Percentiles rank a stretch among this genome's conserved stretches.
Conservation (phyloP, 768 basidiomycete species). For the Mycena belliarum region DNA sequence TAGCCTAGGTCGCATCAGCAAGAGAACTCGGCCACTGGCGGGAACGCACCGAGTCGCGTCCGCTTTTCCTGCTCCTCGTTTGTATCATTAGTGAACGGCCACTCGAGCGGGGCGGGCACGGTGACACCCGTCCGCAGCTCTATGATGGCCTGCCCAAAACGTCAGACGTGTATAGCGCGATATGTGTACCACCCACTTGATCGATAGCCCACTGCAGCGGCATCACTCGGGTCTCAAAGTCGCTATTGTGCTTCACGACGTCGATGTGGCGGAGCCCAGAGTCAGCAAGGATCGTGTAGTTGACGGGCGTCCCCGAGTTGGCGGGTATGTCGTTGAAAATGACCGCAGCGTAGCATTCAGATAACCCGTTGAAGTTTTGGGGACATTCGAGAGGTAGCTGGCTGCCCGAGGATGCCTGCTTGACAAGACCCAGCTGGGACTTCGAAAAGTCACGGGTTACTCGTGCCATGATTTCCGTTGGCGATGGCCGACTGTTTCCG, state of each 20-base stretch:
- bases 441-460: slow-evolving; percentile 55
- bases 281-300: slow-evolving; percentile 74
- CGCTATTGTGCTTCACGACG: slow-evolving; percentile 63
- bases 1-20: slow-evolving; percentile 45
- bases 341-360: slow-evolving; percentile 70
- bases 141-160: slow-evolving; percentile 60
- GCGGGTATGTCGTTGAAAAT: slow-evolving; percentile 60
- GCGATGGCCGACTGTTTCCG: slow-evolving; percentile 53
- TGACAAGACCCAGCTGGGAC: slow-evolving; percentile 49
- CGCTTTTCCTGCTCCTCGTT: slow-evolving; percentile 59
- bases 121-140: slow-evolving; percentile 60
- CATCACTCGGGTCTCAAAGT: slow-evolving; percentile 66
- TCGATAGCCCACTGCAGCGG: slow-evolving; percentile 82
- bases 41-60: slow-evolving; percentile 55
- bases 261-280: slow-evolving; percentile 64
- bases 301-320: slow-evolving; percentile 39
- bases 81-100: slow-evolving; percentile 71
- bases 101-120: slow-evolving; percentile 62
- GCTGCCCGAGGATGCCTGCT: slow-evolving; percentile 44
- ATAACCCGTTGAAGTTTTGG: slow-evolving; percentile 71
- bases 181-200: slow-evolving; percentile 40
- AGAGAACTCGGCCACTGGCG: not conserved
- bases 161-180: not conserved
- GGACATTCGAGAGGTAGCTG: slow-evolving; percentile 63
- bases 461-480: slow-evolving; percentile 60